Evolutionary conservation across 208 protist species (phyloP).

Genomic region (Crithidia mellificae): DNA sequence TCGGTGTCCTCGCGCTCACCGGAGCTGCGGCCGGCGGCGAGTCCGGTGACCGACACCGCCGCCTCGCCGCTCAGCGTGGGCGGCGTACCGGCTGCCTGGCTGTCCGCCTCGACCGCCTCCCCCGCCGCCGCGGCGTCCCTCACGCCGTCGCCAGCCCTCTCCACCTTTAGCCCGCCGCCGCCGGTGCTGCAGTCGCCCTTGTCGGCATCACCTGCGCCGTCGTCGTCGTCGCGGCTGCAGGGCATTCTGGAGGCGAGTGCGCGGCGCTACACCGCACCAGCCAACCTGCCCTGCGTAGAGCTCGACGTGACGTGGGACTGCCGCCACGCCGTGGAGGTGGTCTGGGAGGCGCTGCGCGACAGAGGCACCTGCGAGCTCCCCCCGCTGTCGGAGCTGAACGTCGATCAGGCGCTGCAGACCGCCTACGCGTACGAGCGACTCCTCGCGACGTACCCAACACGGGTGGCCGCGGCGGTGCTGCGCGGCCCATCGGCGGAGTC

Average conservation of each 20-base stretch:
- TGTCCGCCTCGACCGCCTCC: background rate
- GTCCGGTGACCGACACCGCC: background rate
- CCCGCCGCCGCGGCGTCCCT: background rate
- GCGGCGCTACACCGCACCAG: constrained; percentile 39
- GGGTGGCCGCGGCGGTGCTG: constrained; percentile 44
- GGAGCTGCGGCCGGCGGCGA: constrained; percentile 8
- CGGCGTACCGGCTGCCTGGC: constrained; percentile 6
- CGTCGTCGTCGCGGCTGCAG: constrained; percentile 32
- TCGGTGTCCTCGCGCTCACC: constrained; percentile 19
- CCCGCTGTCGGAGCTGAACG: constrained; percentile 36
- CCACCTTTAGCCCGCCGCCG: background rate
- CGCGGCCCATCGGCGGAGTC: constrained; percentile 18
- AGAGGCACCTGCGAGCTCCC: constrained; percentile 46
- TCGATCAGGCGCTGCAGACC: constrained; percentile 35
- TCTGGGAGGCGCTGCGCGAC: constrained; percentile 51
- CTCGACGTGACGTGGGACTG: constrained; percentile 47
- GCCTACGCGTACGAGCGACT: constrained; percentile 54
- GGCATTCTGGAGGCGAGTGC: constrained; percentile 51
- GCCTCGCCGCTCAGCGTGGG: constrained; percentile 3
- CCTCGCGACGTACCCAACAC: constrained; percentile 36
- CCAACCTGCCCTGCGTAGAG: constrained; percentile 39
- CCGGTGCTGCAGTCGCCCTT: background rate
- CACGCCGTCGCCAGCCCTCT: too few relatives aligned
- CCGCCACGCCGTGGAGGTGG: constrained; percentile 23
- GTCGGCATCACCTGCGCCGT: background rate